Conservation (phyloP, 805 yeast genomes). For the Jamesozyma gamospora region DNA sequence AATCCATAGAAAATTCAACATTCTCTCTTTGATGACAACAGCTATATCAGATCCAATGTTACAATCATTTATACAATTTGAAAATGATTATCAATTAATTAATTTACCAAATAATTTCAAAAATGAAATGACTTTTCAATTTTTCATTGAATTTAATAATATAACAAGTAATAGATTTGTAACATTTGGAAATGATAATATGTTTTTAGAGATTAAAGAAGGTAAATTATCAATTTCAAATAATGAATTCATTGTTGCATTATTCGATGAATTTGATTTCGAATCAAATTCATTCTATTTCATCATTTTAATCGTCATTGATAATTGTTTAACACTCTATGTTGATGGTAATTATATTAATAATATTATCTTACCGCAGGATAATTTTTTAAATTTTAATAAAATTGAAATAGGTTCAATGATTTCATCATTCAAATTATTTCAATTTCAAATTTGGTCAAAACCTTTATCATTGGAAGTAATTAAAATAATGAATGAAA, state of each 20-base stretch:
- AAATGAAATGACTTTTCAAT: conserved; percentile 18
- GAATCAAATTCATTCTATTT: conserved; percentile 14
- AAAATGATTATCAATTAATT: conserved; percentile 19
- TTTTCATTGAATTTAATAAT: conserved; percentile 25
- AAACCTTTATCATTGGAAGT: not conserved
- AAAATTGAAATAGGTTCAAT: conserved; percentile 27
- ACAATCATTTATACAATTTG: conserved; percentile 24
- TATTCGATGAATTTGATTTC: conserved; percentile 23
- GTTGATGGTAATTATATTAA: conserved; percentile 19
- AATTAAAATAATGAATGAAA: conserved; percentile 1
- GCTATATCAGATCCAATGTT: conserved; percentile 13
- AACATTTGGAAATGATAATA: conserved; percentile 14
- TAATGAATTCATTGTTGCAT: conserved; percentile 21
- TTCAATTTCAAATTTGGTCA: conserved; percentile 12
- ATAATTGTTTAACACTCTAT: conserved; percentile 10
- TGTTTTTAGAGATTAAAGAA: conserved; percentile 24
- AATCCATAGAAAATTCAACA: conserved; percentile 1
- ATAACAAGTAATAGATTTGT: conserved; percentile 22
- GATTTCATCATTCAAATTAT: conserved; percentile 25
- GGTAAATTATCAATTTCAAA: conserved; percentile 22
- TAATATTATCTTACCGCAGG: conserved; percentile 13
- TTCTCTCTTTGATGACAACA: conserved; percentile 11
- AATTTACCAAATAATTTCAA: not conserved
- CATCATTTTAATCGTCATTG: conserved; percentile 10
- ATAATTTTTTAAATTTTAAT: conserved; percentile 6